phyloP scores from a whole-genome alignment of 2,329 filamentous ascomycete genomes.

The Pseudogymnoascus sp. region DNA sequence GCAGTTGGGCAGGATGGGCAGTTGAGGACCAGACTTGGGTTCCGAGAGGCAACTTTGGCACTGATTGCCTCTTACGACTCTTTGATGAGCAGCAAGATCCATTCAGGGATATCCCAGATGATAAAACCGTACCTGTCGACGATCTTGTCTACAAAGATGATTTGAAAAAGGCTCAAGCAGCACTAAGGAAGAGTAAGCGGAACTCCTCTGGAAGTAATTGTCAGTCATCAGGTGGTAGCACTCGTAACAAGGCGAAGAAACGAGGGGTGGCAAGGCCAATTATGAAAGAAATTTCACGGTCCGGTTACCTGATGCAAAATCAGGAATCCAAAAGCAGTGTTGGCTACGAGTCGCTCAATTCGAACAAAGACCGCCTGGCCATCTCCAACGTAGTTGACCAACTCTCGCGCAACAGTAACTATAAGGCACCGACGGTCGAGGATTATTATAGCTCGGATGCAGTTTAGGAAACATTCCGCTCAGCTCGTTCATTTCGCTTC shows the following conservation, averaged over 20 bases:
- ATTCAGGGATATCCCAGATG: neutral
- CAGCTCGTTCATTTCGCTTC: neutral
- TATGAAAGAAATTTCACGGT: no score
- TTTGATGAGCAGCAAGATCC: neutral
- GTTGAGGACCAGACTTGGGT: slow-evolving; percentile 8
- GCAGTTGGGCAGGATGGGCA: slow-evolving; percentile 12
- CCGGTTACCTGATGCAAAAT: neutral
- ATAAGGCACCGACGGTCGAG: neutral
- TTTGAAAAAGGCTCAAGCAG: neutral
- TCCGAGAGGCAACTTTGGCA: neutral
- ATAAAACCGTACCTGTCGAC: neutral
- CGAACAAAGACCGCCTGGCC: neutral
- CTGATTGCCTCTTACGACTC: neutral
- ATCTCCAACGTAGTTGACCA: neutral
- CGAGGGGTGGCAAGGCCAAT: neutral
- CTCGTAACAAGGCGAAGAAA: neutral
- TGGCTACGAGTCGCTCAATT: neutral
- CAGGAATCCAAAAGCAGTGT: neutral
- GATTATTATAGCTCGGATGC: neutral
- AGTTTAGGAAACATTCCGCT: neutral
- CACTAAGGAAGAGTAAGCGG: neutral
- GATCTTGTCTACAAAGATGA: neutral
- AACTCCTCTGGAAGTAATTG: neutral
- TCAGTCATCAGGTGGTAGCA: neutral
- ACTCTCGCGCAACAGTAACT: neutral